A percentile compares a stretch with the other conserved stretches of the same genome.
Conservation (phyloP, 2,329 filamentous ascomycete genomes). For the Apiospora saccharicola region DNA sequence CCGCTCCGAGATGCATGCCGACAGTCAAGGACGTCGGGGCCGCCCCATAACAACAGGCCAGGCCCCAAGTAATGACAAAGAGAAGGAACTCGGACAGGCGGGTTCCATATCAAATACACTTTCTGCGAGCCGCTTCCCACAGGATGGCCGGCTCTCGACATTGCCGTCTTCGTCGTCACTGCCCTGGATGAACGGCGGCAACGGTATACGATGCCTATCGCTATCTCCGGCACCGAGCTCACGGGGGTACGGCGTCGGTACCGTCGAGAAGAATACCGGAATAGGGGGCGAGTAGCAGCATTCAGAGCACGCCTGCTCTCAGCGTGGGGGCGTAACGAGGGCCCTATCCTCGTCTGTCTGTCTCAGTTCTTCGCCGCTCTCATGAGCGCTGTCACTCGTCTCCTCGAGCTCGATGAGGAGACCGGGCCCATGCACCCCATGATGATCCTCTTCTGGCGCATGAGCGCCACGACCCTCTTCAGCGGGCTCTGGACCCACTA, state of each 20-base stretch:
- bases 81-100: background rate
- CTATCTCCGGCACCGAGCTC: background rate
- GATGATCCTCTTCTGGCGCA: conserved; percentile 83
- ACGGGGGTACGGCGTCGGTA: background rate
- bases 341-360: conserved; percentile 74
- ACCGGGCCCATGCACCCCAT: conserved; percentile 77
- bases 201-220: background rate
- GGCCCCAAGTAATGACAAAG: background rate
- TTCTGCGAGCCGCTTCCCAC: conserved; percentile 54
- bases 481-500: conserved; percentile 58
- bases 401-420: conserved; percentile 67
- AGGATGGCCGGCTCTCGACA: conserved; percentile 36
- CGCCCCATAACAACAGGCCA: background rate
- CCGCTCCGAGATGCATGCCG: background rate
- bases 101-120: background rate
- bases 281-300: background rate
- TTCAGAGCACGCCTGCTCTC: conserved; percentile 29
- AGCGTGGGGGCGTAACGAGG: conserved; percentile 65
- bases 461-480: conserved; percentile 74
- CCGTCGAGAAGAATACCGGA: conserved; percentile 22
- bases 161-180: background rate
- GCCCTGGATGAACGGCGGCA: background rate
- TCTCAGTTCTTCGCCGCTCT: conserved; percentile 82
- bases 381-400: conserved; percentile 84
- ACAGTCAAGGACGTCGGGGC: background rate